A percentile compares a stretch with the other conserved stretches of the same genome.
These are phyloP conservation scores for Conoideocrella luteorostrata DNA, from an alignment of 2,329 filamentous ascomycete species.

Conservation along the genomic window DNA sequence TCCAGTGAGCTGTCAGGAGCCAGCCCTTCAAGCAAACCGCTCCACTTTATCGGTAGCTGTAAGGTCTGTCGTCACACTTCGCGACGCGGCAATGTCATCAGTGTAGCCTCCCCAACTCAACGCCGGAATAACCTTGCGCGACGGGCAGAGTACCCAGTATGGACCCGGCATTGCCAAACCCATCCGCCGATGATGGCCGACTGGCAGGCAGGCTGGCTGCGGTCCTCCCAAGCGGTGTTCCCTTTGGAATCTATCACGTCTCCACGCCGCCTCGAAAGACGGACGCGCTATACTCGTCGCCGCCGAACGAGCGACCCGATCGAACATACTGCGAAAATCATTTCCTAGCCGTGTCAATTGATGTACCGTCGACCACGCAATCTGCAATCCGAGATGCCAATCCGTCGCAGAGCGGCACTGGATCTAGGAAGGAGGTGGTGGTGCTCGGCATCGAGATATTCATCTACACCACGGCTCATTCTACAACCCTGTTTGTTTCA, in stretches of 20 bases:
- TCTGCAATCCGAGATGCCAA: conserved; percentile 4
- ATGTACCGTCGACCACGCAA: conserved; percentile 14
- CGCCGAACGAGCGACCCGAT: conserved; percentile 64
- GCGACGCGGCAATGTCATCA: no score
- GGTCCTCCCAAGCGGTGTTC: conserved; percentile 46
- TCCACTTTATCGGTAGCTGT: no score
- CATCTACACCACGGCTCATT: conserved; percentile 73
- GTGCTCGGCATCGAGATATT: conserved; percentile 81
- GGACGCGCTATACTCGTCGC: conserved; percentile 71
- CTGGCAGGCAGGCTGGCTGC: conserved; percentile 30
- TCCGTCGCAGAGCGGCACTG: background rate
- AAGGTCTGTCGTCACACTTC: no score
- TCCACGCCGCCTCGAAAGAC: conserved; percentile 75
- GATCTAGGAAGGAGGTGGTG: conserved; percentile 47
- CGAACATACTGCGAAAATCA: conserved; percentile 84
- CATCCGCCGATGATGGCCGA: background rate
- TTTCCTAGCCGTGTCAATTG: conserved; percentile 52
- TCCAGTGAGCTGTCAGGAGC: no score
- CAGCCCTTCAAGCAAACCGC: no score
- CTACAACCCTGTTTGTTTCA: conserved; percentile 87
- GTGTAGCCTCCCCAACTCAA: no score
- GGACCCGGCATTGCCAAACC: background rate
- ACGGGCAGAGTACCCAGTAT: background rate
- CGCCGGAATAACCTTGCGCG: no score
- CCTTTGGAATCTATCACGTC: conserved; percentile 74